These are phyloP conservation scores for Mortierella sp. DNA, from an alignment of 371 early-diverging fungal genomes.

Conservation along the genomic window DNA sequence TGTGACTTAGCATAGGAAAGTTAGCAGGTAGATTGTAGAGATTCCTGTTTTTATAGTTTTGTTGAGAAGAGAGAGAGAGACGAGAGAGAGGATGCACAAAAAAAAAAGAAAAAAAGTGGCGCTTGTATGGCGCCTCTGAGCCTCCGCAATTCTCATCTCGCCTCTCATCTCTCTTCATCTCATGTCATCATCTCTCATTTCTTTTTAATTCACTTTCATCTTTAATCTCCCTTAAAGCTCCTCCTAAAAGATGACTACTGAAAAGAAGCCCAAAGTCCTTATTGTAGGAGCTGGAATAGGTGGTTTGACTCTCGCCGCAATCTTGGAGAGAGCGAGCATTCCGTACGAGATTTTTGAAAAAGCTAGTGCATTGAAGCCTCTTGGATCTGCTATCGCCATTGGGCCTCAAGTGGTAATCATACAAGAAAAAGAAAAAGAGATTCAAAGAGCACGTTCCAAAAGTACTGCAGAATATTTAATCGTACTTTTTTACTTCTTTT, in stretches of 20 bases:
- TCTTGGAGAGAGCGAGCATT: slow-evolving; percentile 13
- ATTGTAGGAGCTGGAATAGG: slow-evolving; percentile 33
- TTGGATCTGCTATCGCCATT: slow-evolving; percentile 18
- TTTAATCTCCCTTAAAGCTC: too few species aligned
- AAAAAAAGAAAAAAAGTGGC: too few species aligned
- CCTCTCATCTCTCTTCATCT: neutral
- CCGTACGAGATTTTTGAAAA: slow-evolving; percentile 32
- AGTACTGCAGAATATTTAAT: too few species aligned
- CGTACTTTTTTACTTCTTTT: too few species aligned
- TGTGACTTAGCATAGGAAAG: too few species aligned
- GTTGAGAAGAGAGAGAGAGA: too few species aligned
- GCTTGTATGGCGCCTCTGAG: too few species aligned
- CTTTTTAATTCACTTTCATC: neutral
- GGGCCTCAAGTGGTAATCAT: slow-evolving; percentile 17
- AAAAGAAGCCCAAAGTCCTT: slow-evolving; percentile 13
- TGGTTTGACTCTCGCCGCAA: slow-evolving; percentile 17
- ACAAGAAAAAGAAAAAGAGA: neutral
- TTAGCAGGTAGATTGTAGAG: too few species aligned
- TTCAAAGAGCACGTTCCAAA: neutral
- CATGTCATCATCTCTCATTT: neutral
- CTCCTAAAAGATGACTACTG: neutral
- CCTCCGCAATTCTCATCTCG: neutral
- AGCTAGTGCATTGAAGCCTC: neutral
- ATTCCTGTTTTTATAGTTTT: too few species aligned
- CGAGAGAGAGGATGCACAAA: too few species aligned